Percentiles rank a stretch among this genome's conserved stretches.
Evolutionary conservation across 2,329 filamentous ascomycete genomes (phyloP).

Genomic region (Beauveria brongniartii): DNA sequence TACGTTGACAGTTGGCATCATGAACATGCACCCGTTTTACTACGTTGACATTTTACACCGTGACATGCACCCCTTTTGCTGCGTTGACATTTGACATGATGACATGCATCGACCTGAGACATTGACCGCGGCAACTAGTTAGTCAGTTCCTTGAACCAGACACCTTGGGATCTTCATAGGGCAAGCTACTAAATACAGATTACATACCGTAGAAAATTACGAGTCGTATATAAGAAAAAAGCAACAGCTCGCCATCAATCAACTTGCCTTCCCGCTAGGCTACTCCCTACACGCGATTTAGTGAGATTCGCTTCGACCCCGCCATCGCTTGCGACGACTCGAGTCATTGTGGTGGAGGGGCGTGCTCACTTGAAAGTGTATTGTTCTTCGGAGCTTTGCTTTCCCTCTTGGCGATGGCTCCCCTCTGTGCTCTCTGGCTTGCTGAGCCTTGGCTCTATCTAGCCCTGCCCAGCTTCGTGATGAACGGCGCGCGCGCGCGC

Average conservation of each 20-base stretch:
- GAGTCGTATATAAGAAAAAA: not conserved
- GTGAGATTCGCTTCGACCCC: not conserved
- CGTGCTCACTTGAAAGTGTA: not conserved
- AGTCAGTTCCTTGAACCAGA: not conserved
- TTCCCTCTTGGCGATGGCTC: no score
- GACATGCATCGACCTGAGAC: conserved; percentile 3
- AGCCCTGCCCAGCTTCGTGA: not conserved
- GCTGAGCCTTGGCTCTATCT: not conserved
- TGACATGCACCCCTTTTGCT: not conserved
- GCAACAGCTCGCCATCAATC: not conserved
- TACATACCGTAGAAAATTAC: not conserved
- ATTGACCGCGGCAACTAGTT: not conserved
- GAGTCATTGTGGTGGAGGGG: not conserved
- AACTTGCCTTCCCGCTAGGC: not conserved
- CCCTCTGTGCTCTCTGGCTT: not conserved
- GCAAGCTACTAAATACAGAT: not conserved
- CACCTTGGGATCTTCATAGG: not conserved
- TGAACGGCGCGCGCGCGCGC: no score
- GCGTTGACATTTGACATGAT: not conserved
- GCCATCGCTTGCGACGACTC: not conserved
- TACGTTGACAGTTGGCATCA: no score
- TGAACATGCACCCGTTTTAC: not conserved
- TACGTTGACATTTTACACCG: not conserved
- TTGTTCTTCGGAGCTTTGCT: no score
- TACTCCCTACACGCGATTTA: not conserved